Base-by-base conservation (phyloP, 441 rosid genomes). In the Lepidium campestre region DNA sequence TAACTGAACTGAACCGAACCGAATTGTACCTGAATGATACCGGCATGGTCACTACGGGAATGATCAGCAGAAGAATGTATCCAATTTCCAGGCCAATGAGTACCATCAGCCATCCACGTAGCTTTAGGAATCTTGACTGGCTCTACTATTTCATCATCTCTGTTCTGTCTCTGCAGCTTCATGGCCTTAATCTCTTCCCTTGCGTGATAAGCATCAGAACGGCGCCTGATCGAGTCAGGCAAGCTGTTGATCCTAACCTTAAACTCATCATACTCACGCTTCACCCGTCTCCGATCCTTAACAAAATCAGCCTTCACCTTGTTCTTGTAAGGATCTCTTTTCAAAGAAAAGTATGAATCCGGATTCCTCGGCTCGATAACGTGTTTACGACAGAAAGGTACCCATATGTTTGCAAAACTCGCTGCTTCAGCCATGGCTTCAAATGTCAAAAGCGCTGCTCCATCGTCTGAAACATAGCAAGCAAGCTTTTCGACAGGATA, bases 371-470 rank as follows among this genome's bases (percentile, higher is more conserved):
- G 96, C 80, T 89, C 93, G 42, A 89, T 83, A 36, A 45, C 50
- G 75, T 89, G 93, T 72, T 89, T 89, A 31, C 91, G 86, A 76
- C 96, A 89, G 65, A 89, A 89, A 8, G 96, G 96, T 65, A 83
- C 96, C 96, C 96, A 89, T 5, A 76, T 52, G 55, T 85, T 89
- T 63, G 97, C 90, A 70, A 84, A 91, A 76, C 96, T 88, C 4
- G 96, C 96, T 11, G 96, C 93, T 81, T 91, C 97, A 41, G 97
- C 97, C 96, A 91, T 86, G 56, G 97, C 97, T 78, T 91, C 97
- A 39, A 91, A 91, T 6, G 96, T 89, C 32, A 88, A 71, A 78
- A 91, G 94, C 0, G 97, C 92, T 73, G 92, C 97, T 48, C 94
- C 96, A 72, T 91, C 96, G 45, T 91, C 97, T 58, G 96, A 91